These are phyloP conservation scores for Rhizophagus sp. DNA, from an alignment of 192 early-diverging fungal species.

Conservation along the genomic window DNA sequence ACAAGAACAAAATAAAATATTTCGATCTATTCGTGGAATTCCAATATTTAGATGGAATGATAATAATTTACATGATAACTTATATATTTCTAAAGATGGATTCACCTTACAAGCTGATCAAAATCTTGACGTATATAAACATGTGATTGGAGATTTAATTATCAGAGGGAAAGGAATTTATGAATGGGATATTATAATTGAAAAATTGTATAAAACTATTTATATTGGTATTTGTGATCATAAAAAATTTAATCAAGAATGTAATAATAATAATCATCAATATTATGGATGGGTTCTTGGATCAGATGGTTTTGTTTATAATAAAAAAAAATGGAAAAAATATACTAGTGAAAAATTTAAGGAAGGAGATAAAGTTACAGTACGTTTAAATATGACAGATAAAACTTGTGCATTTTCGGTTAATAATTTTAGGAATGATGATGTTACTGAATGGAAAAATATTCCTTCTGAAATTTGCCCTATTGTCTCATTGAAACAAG, in stretches of 20 bases:
- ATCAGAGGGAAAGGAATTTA: constrained; percentile 14
- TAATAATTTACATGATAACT: background rate
- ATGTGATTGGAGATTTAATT: background rate
- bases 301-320: background rate
- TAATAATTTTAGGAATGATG: constrained; percentile 11
- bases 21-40: background rate
- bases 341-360: constrained; percentile 10
- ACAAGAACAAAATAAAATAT: background rate
- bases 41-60: background rate
- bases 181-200: constrained; percentile 9
- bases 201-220: background rate
- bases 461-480: no score
- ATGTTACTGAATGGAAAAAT: background rate
- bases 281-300: no score
- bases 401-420: constrained; percentile 25
- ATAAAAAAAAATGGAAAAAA: background rate
- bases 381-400: constrained; percentile 30
- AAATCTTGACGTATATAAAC: background rate
- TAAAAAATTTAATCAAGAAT: no score
- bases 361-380: constrained; percentile 8
- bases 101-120: background rate
- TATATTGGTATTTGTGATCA: constrained; percentile 13
- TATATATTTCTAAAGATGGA: background rate
- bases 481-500: no score
- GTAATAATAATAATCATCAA: no score